Conservation (phyloP, 2,329 filamentous ascomycete genomes). For the Proliferodiscus dingleyae region DNA sequence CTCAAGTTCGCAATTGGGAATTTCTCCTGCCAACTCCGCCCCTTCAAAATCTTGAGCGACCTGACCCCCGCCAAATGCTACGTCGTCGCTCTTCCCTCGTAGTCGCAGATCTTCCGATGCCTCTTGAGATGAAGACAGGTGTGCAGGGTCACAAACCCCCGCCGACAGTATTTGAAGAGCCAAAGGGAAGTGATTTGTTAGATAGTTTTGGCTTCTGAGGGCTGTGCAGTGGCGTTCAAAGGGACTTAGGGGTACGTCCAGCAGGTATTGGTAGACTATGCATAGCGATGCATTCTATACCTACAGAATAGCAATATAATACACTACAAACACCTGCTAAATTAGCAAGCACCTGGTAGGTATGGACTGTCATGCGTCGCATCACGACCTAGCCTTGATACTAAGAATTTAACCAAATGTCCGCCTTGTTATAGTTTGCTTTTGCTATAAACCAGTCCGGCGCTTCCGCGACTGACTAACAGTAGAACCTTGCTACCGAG, state of each 20-base stretch:
- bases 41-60: slow-evolving; percentile 36
- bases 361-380: too few relatives aligned
- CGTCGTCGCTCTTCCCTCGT: slow-evolving; percentile 71
- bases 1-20: slow-evolving; percentile 70
- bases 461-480: slow-evolving; percentile 5
- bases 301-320: too few relatives aligned
- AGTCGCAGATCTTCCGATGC: slow-evolving; percentile 65
- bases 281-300: too few relatives aligned
- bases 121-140: slow-evolving; percentile 40
- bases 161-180: slow-evolving; percentile 82
- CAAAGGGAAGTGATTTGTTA: slow-evolving; percentile 80
- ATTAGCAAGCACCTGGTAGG: too few relatives aligned
- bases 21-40: slow-evolving; percentile 54
- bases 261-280: too few relatives aligned
- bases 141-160: slow-evolving; percentile 47
- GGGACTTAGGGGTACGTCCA: too few relatives aligned
- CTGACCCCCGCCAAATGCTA: slow-evolving; percentile 52
- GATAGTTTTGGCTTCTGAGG: slow-evolving; percentile 86
- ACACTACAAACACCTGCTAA: too few relatives aligned
- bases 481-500: background rate
- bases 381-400: too few relatives aligned
- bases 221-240: background rate
- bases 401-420: too few relatives aligned
- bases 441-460: background rate
- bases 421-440: too few relatives aligned